A percentile compares a stretch with the other conserved stretches of the same genome.
These are phyloP conservation scores for Sutorius australiensis DNA, from an alignment of 768 basidiomycete genomes.

Conservation along the genomic window DNA sequence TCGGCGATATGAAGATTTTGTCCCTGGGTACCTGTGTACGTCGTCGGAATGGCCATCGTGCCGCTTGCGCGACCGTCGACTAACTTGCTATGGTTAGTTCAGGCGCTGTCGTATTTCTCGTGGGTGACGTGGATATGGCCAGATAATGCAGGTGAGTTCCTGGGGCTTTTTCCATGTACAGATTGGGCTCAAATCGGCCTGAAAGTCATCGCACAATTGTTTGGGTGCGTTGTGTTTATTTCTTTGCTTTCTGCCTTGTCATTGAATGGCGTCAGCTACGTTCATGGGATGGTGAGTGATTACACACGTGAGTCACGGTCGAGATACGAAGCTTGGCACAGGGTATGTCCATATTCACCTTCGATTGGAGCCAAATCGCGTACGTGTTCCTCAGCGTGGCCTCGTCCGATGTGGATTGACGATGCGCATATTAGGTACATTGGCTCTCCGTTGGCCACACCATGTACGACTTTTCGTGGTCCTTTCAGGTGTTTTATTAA, in stretches of 20 bases:
- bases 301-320: neutral
- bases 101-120: constrained; percentile 54
- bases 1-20: constrained; percentile 31
- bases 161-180: constrained; percentile 7
- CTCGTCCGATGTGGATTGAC: neutral
- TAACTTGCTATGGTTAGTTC: constrained; percentile 31
- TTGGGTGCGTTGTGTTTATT: constrained; percentile 35
- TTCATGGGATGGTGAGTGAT: constrained; percentile 44
- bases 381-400: constrained; percentile 16
- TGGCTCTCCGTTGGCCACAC: constrained; percentile 61
- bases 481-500: neutral
- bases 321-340: neutral
- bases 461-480: constrained; percentile 36
- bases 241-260: neutral
- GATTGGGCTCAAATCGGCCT: constrained; percentile 9
- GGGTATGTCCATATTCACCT: constrained; percentile 72
- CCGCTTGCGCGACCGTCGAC: neutral
- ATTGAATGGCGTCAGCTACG: constrained; percentile 15
- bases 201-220: constrained; percentile 43
- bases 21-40: constrained; percentile 45
- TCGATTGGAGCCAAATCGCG: constrained; percentile 75
- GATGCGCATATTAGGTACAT: constrained; percentile 18
- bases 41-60: neutral
- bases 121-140: constrained; percentile 58
- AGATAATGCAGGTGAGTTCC: constrained; percentile 40